Conservation (phyloP, 495 filamentous ascomycete genomes). For the Darksidea phi region DNA sequence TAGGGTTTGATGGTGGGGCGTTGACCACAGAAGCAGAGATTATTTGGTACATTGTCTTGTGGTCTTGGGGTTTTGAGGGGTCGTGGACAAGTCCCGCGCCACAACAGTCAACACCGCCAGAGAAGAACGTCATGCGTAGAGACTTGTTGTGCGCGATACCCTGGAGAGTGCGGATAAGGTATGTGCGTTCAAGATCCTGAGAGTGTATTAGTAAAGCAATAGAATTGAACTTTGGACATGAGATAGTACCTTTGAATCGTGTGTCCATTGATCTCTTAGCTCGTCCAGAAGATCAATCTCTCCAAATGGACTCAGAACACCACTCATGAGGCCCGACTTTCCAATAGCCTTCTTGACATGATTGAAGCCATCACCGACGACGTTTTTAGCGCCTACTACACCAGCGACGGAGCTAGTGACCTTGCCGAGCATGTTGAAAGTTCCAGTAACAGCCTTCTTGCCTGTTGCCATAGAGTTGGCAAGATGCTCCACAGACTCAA, state of each 20-base stretch:
- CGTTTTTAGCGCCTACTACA: slow-evolving; percentile 88
- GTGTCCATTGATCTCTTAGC: slow-evolving; percentile 94
- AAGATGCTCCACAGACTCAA: slow-evolving; percentile 86
- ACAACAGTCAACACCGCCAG: slow-evolving; percentile 84
- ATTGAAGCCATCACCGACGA: slow-evolving; percentile 86
- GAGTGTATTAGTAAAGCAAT: slow-evolving; percentile 2
- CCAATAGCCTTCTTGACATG: slow-evolving; percentile 94
- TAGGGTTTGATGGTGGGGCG: slow-evolving; percentile 75
- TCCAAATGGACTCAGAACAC: slow-evolving; percentile 92
- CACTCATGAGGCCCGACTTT: slow-evolving; percentile 90
- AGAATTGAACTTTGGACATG: neutral
- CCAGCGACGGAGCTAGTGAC: slow-evolving; percentile 91
- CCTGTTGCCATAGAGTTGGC: slow-evolving; percentile 89
- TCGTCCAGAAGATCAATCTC: slow-evolving; percentile 95
- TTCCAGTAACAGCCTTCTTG: slow-evolving; percentile 91
- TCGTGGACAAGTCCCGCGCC: slow-evolving; percentile 95
- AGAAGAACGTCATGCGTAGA: slow-evolving; percentile 93
- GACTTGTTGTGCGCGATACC: slow-evolving; percentile 91
- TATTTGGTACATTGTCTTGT: slow-evolving; percentile 99
- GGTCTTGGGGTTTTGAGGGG: slow-evolving; percentile 81
- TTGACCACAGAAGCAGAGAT: slow-evolving; percentile 91
- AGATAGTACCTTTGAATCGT: slow-evolving; percentile 75
- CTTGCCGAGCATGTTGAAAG: slow-evolving; percentile 92
- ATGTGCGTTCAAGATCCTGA: slow-evolving; percentile 90
- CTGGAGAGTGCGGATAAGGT: slow-evolving; percentile 92